Conservation (phyloP, 192 early-diverging fungal genomes). For the Spizellomyces punctatus region DNA sequence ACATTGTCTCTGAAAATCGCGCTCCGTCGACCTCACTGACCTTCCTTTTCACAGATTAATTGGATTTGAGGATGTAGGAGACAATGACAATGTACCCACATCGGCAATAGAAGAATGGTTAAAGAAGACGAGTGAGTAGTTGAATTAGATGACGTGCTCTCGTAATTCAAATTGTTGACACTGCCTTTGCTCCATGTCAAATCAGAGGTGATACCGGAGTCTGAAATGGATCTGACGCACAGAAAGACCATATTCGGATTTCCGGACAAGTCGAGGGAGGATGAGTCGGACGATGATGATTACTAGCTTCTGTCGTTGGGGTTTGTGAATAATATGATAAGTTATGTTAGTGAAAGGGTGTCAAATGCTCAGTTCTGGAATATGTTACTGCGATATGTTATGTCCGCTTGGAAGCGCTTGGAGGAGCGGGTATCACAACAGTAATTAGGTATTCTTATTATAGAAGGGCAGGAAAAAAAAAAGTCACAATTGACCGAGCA, state of each 20-base stretch:
- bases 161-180: not conserved
- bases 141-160: not conserved
- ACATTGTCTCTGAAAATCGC: not conserved
- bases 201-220: slow-evolving; percentile 20
- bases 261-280: slow-evolving; percentile 10
- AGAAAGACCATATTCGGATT: slow-evolving; percentile 41
- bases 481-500: too few species aligned
- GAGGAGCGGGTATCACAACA: too few species aligned
- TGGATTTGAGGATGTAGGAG: slow-evolving; percentile 95
- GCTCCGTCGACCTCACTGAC: not conserved
- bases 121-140: slow-evolving; percentile 49
- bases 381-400: too few species aligned
- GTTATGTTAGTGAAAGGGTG: not conserved
- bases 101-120: slow-evolving; percentile 72
- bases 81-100: slow-evolving; percentile 83
- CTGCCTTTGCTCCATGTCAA: not conserved
- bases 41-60: slow-evolving; percentile 56
- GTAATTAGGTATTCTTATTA: too few species aligned
- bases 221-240: not conserved
- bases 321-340: slow-evolving; percentile 3
- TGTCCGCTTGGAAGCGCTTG: too few species aligned
- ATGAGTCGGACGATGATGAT: slow-evolving; percentile 10
- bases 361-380: too few species aligned
- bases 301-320: not conserved
- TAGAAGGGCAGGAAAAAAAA: too few species aligned